These are phyloP conservation scores for Nicotiana noctiflora DNA, from an alignment of 257 asterid species.

Conservation along the genomic window DNA sequence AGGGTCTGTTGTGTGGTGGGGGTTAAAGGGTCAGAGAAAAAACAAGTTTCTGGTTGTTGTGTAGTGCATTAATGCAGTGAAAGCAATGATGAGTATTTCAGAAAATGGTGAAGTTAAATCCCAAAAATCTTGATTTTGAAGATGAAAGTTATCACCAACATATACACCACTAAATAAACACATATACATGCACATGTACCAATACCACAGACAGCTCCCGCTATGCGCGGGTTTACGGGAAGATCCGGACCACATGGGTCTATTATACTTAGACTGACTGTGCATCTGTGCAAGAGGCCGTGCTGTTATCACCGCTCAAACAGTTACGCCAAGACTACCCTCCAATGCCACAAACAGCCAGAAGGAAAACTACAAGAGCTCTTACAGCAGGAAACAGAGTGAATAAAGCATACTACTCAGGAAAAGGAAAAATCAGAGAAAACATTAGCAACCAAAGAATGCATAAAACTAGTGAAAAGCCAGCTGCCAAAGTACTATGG, in stretches of 20 bases:
- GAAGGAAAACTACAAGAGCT: slow-evolving; percentile 33
- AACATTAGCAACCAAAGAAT: slow-evolving; percentile 25
- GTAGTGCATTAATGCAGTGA: slow-evolving; percentile 35
- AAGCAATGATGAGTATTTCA: slow-evolving; percentile 48
- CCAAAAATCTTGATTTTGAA: slow-evolving; percentile 14
- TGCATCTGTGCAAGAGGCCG: too few relatives aligned
- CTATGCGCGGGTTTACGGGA: too few relatives aligned
- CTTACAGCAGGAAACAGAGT: slow-evolving; percentile 16
- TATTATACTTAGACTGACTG: fast-evolving
- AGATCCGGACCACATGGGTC: too few relatives aligned
- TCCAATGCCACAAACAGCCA: slow-evolving; percentile 31
- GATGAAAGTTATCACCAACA: slow-evolving; percentile 11
- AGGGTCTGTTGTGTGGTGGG: neutral
- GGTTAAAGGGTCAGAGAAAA: slow-evolving; percentile 1
- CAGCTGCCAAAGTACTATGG: slow-evolving; percentile 26
- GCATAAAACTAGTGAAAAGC: slow-evolving; percentile 24
- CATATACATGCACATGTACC: too few relatives aligned
- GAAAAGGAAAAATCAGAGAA: slow-evolving; percentile 28
- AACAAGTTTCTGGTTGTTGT: slow-evolving; percentile 4
- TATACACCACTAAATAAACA: too few relatives aligned
- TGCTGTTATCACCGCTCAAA: too few relatives aligned
- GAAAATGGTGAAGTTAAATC: slow-evolving; percentile 27
- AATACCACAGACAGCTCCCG: slow-evolving; percentile 24
- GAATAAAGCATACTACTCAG: slow-evolving; percentile 26
- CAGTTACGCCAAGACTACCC: too few relatives aligned